Base-by-base conservation (phyloP, 2,329 filamentous ascomycete genomes). In the Oidium heveae region DNA sequence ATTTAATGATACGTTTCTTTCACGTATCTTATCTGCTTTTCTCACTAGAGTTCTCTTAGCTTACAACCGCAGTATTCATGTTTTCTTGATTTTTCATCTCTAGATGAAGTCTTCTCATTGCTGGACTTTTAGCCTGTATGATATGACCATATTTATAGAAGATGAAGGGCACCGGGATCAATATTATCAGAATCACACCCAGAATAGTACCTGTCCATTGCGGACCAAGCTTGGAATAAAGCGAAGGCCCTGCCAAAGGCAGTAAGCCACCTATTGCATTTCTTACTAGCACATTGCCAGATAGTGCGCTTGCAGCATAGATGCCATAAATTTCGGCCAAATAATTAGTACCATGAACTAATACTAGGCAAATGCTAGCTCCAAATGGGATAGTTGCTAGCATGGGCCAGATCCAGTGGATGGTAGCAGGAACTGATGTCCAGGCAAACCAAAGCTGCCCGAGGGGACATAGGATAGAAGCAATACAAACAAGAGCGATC, bases 381-480 rank as follows among this genome's bases (percentile, higher is more conserved):
- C 85, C 85, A 61, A 91, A 93, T 0, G 82, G 82, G 6, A 93
- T 74, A 0, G 86, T 85, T 1, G 85, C 85, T 0, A 84, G 70
- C 52, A 93, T 81, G 1, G 85, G 82, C 20, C 78, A 72, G n/a
- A 86, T 79, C 82, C 84, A 93, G 64, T 86, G 87, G 34, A 93
- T 85, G 4, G 76, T 75, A 0, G 68, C 69, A 0, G 87, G 87
- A 0, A 86, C 76, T 57, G 81, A 87, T 0, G 87, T 94, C 86
- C 86, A 94, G 0, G 84, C 79, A 63, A 95, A 95, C 66, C 81
- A 82, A 24, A 95, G 74, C 66, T 94, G 82, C 16, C 87, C 88
- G 2, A 85, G 66, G 0, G 86, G 83, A 0, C 84, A 79, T 0
- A 86, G 69, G 1, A 93, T 65, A 0, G 85, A 77, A 3, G 83